Evolutionary conservation across 73 alveolate genomes (phyloP).

Genomic region (Durusdinium trenchii): DNA sequence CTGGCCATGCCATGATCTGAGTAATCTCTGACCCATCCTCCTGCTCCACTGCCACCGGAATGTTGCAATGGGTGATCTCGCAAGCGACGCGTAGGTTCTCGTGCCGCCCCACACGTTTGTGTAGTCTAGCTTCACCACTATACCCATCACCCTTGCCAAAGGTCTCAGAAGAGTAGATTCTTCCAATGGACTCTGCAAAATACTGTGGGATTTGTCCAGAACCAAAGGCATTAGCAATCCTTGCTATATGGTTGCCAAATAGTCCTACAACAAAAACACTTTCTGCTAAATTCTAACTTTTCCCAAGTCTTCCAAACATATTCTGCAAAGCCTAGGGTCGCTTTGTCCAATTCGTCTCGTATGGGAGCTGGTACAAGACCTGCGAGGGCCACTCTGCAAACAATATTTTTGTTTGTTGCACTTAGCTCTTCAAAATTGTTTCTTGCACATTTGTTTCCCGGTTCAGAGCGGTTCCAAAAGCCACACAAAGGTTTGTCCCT

Average conservation of each 20-base stretch:
- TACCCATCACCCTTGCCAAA: background rate
- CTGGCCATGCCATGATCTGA: background rate
- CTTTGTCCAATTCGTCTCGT: too few relatives aligned
- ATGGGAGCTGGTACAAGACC: background rate
- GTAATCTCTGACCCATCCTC: background rate
- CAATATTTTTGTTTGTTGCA: background rate
- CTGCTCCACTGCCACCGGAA: background rate
- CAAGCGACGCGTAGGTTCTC: background rate
- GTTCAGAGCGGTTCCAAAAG: too few relatives aligned
- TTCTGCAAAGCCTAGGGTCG: too few relatives aligned
- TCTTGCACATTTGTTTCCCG: too few relatives aligned
- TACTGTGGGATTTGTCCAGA: background rate
- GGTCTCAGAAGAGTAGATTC: background rate
- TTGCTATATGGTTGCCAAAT: background rate
- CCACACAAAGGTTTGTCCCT: too few relatives aligned
- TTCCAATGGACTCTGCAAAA: background rate
- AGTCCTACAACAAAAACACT: too few relatives aligned
- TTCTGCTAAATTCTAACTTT: background rate
- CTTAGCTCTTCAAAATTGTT: background rate
- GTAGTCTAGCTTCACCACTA: background rate
- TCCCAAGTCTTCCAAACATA: too few relatives aligned
- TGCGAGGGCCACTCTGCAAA: too few relatives aligned
- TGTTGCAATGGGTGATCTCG: background rate
- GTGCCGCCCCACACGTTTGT: background rate
- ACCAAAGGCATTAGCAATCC: background rate